Percentiles rank a stretch among this genome's conserved stretches.
phyloP scores from a whole-genome alignment of 108 stramenopile genomes.

The Cyclotella cryptica region DNA sequence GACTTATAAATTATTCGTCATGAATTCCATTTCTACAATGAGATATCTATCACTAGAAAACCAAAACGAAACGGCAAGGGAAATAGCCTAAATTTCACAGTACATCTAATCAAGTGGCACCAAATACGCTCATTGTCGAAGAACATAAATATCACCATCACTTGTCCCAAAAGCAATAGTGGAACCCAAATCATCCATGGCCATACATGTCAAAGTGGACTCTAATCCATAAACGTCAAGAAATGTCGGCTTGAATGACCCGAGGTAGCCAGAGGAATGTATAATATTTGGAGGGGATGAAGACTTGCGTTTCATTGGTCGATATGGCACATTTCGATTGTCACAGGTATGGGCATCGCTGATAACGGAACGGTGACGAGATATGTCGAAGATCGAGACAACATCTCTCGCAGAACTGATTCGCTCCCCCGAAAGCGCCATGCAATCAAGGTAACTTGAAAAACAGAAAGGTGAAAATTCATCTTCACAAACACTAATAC shows the following conservation, averaged over 20 bases:
- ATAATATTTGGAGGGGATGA: background rate
- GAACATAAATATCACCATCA: conserved; percentile 16
- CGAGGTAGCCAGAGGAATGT: background rate
- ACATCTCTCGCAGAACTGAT: background rate
- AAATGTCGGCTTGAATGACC: background rate
- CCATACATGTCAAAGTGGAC: conserved; percentile 1
- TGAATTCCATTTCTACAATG: no score
- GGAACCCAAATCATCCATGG: conserved; percentile 23
- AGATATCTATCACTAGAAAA: no score
- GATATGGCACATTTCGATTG: background rate
- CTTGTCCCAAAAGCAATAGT: conserved; percentile 4
- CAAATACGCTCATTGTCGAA: background rate
- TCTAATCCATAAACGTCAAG: conserved; percentile 10
- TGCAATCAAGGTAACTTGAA: conserved; percentile 14
- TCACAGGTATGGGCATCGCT: background rate
- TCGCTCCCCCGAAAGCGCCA: background rate
- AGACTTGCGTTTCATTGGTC: background rate
- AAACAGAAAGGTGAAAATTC: background rate
- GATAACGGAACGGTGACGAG: background rate
- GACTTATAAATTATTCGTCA: no score
- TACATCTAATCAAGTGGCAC: no score
- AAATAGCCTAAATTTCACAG: no score
- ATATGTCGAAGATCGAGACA: conserved; percentile 17
- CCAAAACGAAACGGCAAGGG: no score
- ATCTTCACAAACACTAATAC: no score